Evolutionary conservation across 75 land plant genomes (phyloP), one percentile per base, ranked within the genome.

Genomic region (Adiantum capillusveneris): DNA sequence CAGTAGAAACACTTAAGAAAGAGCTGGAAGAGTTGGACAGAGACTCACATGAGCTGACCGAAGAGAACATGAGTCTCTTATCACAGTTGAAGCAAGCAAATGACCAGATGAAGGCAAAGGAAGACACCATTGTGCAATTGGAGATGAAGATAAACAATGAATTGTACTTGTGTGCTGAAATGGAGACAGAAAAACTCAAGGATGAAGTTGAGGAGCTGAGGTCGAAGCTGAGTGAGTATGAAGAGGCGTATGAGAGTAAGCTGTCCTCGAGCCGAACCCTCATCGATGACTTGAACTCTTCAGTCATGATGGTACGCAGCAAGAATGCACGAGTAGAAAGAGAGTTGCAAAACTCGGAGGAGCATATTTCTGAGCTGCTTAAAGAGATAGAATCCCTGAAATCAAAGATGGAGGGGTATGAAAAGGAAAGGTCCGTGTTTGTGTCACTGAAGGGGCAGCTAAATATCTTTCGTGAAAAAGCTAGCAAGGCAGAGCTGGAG

Each of bases 1-100:
- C 49, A 54, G 50, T 72, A 29, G 59, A 65, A 29, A 36, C 29
- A 13, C 44, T 72, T 44, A 57, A 64, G 53, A 67, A 65, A 37
- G 74, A 71, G 31, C 30, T 72, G 14, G 69, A 72, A 57, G 75
- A 72, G 37, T 46, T 72, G 16, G 75, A 72, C 51, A 29, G 29
- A 5, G 75, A 72, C 16, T 48, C 41, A n/a, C 58, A 58, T n/a
- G 68, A 59, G 21, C 57, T 72, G 45, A 65, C 69, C 14, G 64
- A 72, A 13, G 75, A 72, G 39, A 72, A 65, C 25, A 1, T 26
- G 49, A 58, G 58, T 18, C 44, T 70, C 11, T 27, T 19, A 0
- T 43, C 57, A 3, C 56, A 56, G 29, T 29, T 69, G 51, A 44
- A 69, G 36, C 36, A 51, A 2, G 52, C 51, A 12, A 69, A 55